Percentiles rank a stretch among this genome's conserved stretches.
phyloP scores from a whole-genome alignment of 495 filamentous ascomycete genomes.

The Symbiotaphrina buchneri region DNA sequence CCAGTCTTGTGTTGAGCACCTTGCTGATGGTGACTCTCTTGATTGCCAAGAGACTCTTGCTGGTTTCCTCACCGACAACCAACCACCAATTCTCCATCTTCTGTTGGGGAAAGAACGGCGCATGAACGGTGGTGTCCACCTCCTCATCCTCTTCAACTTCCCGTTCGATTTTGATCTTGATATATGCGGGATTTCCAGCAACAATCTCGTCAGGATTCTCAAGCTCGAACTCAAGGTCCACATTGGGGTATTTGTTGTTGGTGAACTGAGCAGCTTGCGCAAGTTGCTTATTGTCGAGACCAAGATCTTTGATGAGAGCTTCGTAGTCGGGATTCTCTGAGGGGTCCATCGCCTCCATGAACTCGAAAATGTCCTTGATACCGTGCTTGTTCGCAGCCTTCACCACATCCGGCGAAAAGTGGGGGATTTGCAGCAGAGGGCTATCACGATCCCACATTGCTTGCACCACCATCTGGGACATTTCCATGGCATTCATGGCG shows the following conservation, averaged over 20 bases:
- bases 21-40: slow-evolving; percentile 78
- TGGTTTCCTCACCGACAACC: slow-evolving; percentile 71
- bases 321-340: slow-evolving; percentile 65
- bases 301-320: slow-evolving; percentile 49
- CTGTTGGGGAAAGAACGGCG: slow-evolving; percentile 76
- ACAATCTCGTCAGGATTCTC: slow-evolving; percentile 59
- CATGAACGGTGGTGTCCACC: slow-evolving; percentile 69
- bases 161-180: slow-evolving; percentile 72
- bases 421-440: slow-evolving; percentile 90
- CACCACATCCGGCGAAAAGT: slow-evolving; percentile 69
- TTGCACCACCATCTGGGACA: slow-evolving; percentile 98
- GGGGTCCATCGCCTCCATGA: slow-evolving; percentile 97
- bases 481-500: slow-evolving; percentile 95
- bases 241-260: slow-evolving; percentile 88
- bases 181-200: slow-evolving; percentile 58
- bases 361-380: slow-evolving; percentile 90
- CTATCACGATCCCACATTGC: slow-evolving; percentile 98
- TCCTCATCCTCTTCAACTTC: slow-evolving; percentile 59
- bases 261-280: slow-evolving; percentile 82
- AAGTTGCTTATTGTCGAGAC: slow-evolving; percentile 62
- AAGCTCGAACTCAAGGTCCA: slow-evolving; percentile 74
- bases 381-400: slow-evolving; percentile 64
- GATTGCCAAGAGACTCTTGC: slow-evolving; percentile 71
- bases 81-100: slow-evolving; percentile 99
- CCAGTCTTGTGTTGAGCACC: slow-evolving; percentile 54